A percentile compares a stretch with the other conserved stretches of the same genome.
Evolutionary conservation across 208 protist genomes (phyloP).

Genomic region (Polymyxa betae): DNA sequence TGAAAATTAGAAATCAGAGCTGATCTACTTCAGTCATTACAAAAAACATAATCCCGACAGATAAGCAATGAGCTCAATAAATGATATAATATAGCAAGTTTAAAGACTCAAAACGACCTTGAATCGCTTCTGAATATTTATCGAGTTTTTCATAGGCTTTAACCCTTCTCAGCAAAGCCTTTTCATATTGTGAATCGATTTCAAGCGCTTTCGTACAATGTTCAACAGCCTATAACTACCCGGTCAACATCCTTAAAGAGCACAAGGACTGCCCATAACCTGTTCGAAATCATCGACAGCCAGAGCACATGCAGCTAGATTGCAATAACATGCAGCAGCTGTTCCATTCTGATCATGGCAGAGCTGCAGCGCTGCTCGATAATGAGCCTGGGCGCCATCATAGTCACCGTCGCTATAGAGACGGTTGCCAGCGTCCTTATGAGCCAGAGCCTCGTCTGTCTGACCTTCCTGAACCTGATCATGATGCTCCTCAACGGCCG

Average conservation of each 20-base stretch:
- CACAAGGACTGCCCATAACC: background rate
- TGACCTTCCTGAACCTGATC: no score
- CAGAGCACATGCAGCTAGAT: background rate
- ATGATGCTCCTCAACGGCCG: no score
- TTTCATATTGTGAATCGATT: background rate
- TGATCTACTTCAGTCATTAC: no score
- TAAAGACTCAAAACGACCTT: no score
- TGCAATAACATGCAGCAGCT: background rate
- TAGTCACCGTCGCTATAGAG: background rate
- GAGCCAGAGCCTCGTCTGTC: background rate
- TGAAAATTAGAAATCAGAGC: no score
- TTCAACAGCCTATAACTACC: background rate
- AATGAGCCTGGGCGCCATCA: background rate
- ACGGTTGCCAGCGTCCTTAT: constrained; percentile 28
- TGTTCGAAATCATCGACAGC: background rate
- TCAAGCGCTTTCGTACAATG: background rate
- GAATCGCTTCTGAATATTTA: background rate
- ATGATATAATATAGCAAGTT: no score
- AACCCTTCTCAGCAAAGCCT: background rate
- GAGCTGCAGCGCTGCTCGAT: background rate
- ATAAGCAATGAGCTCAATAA: no score
- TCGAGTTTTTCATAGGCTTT: background rate
- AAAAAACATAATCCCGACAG: no score
- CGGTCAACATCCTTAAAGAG: background rate
- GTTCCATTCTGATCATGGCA: background rate